Base-by-base conservation (phyloP, 2,329 filamentous ascomycete species). In the Fusarium mundagurra region DNA sequence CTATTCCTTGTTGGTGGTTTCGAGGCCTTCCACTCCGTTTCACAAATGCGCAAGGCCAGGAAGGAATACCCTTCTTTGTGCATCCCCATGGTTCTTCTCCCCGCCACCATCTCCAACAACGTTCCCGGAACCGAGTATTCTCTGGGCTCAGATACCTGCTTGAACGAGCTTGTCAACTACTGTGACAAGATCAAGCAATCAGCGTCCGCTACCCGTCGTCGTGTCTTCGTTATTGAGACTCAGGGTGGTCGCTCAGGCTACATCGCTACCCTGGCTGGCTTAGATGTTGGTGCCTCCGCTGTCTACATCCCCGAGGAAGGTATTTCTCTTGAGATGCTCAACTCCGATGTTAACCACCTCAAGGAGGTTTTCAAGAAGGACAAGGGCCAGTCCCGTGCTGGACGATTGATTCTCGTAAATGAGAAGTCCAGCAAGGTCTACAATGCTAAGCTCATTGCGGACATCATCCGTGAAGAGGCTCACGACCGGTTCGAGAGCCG, bases 71-170 rank as follows among this genome's bases (percentile, higher is more conserved):
- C 94, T 17, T 92, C 93, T 3, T 93, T 99, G 81, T 95, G 94
- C 83, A 98, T 99, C 73, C 96, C 96, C 27, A 94, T 98, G 88
- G 90, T 93, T 61, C 89, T 98, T 47, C 88, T 99, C 33, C 96
- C 96, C 1, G 96, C 96, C n/a, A 99, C 96, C 16, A 96, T 99
- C 77, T 98, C 94, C 75, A 99, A 99, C 88, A 99, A 99, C 82
- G 96, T 99, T 9, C 96, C 96, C 0, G 96, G 96, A 44, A 98
- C 96, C 1, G 96, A 99, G 84, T 98, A 98, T 86, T 98, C 95
- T 3, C 90, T 99, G 51, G 96, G 96, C 48, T 98, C 95, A 38
- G 96, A 99, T 80, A 99, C 96, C 3, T 98, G 96, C 81, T 86
- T 99, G 72, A 99, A 99, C 85, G 95, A 97, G 63, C 88, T 99